Evolutionary conservation across 129 eudicot genomes (phyloP).

Genomic region (Silybum marianum): DNA sequence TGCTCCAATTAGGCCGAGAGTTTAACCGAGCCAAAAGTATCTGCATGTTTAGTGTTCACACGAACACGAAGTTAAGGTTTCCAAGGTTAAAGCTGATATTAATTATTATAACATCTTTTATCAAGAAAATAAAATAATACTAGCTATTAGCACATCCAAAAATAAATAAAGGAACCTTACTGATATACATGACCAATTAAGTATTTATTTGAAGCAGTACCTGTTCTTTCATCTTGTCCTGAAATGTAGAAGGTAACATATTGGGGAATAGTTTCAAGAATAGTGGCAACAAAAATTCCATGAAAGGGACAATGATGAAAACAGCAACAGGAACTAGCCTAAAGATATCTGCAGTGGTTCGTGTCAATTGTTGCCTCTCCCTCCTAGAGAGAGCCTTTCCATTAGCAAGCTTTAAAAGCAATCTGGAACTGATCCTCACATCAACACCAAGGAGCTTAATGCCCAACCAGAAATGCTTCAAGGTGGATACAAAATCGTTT

Average conservation of each 20-base stretch:
- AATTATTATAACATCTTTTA: too few species aligned
- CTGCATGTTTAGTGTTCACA: too few species aligned
- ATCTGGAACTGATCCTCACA: slow-evolving; percentile 61
- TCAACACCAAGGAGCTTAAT: slow-evolving; percentile 59
- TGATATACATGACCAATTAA: too few species aligned
- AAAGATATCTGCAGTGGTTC: slow-evolving; percentile 74
- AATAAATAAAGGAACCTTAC: too few species aligned
- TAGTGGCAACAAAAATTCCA: slow-evolving; percentile 70
- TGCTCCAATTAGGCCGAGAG: too few species aligned
- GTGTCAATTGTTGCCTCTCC: slow-evolving; percentile 69
- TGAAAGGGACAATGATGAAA: slow-evolving; percentile 58
- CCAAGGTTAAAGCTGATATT: too few species aligned
- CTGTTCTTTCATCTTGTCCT: slow-evolving; percentile 74
- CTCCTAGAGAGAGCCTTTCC: slow-evolving; percentile 64
- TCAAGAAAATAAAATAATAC: too few species aligned
- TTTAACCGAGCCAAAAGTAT: too few species aligned
- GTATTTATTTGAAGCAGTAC: slow-evolving; percentile 12
- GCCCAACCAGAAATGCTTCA: slow-evolving; percentile 70
- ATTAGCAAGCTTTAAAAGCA: slow-evolving; percentile 48
- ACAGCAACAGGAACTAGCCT: slow-evolving; percentile 73
- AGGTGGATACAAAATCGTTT: slow-evolving; percentile 46
- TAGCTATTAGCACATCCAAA: too few species aligned
- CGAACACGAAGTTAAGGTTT: too few species aligned
- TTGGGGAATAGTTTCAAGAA: slow-evolving; percentile 59
- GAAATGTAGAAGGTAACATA: slow-evolving; percentile 78